Conservation (phyloP, 2,329 filamentous ascomycete species). For the Colletotrichum musae region DNA sequence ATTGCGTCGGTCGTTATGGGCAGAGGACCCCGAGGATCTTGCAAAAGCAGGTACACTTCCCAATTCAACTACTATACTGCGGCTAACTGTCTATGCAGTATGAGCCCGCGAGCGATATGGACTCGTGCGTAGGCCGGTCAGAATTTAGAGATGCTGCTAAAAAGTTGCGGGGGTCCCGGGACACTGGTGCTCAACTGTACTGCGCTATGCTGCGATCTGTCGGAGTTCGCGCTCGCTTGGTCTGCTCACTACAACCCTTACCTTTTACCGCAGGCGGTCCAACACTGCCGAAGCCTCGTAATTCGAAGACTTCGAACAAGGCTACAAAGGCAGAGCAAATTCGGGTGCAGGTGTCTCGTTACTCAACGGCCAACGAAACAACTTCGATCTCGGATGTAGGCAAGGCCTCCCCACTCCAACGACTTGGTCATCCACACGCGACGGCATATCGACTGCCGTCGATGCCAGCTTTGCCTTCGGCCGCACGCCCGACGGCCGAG, state of each 20-base stretch:
- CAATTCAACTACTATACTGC: background rate
- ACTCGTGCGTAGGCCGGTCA: slow-evolving; percentile 76
- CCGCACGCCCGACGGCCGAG: slow-evolving; percentile 47
- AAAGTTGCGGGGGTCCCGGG: slow-evolving; percentile 83
- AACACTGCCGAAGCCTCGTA: slow-evolving; percentile 58
- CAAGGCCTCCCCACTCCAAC: slow-evolving; percentile 58
- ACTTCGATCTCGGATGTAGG: slow-evolving; percentile 47
- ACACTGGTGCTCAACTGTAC: slow-evolving; percentile 91
- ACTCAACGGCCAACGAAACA: slow-evolving; percentile 47
- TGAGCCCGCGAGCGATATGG: slow-evolving; percentile 72
- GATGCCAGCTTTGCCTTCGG: slow-evolving; percentile 55
- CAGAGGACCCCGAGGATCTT: slow-evolving; percentile 74
- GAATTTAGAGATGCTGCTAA: slow-evolving; percentile 83
- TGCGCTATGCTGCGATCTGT: slow-evolving; percentile 87
- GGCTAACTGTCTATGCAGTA: slow-evolving; percentile 58
- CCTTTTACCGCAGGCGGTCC: slow-evolving; percentile 74
- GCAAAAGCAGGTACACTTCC: slow-evolving; percentile 62
- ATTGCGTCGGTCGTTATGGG: slow-evolving; percentile 81
- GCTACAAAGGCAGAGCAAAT: slow-evolving; percentile 53
- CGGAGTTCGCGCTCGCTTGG: slow-evolving; percentile 85
- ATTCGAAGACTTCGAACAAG: slow-evolving; percentile 50
- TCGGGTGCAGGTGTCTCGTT: slow-evolving; percentile 57
- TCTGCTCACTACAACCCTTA: slow-evolving; percentile 91
- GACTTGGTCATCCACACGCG: slow-evolving; percentile 69
- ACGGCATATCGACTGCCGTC: slow-evolving; percentile 66